Percentiles rank a stretch among this genome's conserved stretches.
These are phyloP conservation scores for Eucalyptus pauciflora DNA, from an alignment of 345 rosid species.

Conservation along the genomic window DNA sequence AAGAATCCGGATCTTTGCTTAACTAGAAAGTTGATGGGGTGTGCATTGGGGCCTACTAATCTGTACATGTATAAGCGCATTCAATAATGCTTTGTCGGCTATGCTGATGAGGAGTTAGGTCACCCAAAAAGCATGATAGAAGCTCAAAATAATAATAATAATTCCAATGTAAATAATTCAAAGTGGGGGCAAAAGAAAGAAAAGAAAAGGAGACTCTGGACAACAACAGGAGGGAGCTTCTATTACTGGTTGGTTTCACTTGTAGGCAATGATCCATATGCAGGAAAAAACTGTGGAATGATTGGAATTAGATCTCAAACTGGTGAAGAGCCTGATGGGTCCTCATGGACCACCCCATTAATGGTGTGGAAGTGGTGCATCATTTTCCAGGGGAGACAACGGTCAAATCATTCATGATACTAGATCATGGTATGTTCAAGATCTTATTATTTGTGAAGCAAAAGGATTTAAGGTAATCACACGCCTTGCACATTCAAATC, in stretches of 20 bases:
- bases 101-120: conserved; percentile 37
- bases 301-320: background rate
- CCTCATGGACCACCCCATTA: background rate
- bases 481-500: background rate
- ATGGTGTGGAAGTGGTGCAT: background rate
- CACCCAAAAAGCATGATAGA: conserved; percentile 35
- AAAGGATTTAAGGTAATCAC: background rate
- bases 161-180: background rate
- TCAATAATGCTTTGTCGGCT: conserved; percentile 77
- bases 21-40: conserved; percentile 58
- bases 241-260: background rate
- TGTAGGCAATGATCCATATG: background rate
- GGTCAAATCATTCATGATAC: background rate
- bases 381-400: background rate
- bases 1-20: conserved; percentile 58
- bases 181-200: background rate
- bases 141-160: background rate
- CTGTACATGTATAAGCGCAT: conserved; percentile 26
- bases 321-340: background rate
- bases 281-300: background rate
- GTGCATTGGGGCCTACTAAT: conserved; percentile 22
- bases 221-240: background rate
- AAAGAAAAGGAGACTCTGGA: background rate
- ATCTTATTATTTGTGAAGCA: background rate
- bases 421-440: background rate